A percentile compares a stretch with the other conserved stretches of the same genome.
These are phyloP conservation scores for grape (Vitis vinifera) DNA, from an alignment of 164 flowering plant species.

Conservation along the genomic window ASM3070453v1 NC_081818.1:22906001-22906500, in stretches of 20 bases:
- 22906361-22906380: constrained; percentile 77
- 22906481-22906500: not conserved
- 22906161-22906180: not conserved
- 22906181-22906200: not conserved
- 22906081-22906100: constrained; percentile 47
- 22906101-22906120: not conserved
- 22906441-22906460: not conserved
- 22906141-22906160: not conserved
- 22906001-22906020: constrained; percentile 77
- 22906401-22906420: constrained; percentile 49
- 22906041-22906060: constrained; percentile 72
- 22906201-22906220: not conserved
- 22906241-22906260: not conserved
- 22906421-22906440: not conserved
- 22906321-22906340: constrained; percentile 52
- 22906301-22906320: constrained; percentile 44
- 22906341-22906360: constrained; percentile 71
- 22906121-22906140: not conserved
- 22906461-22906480: not conserved
- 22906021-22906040: constrained; percentile 60
- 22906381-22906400: constrained; percentile 65
- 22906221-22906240: constrained; percentile 6
- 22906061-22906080: constrained; percentile 70
- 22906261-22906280: not conserved
- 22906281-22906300: constrained; percentile 58